Percentiles rank a stretch among this genome's conserved stretches.
These are phyloP conservation scores for Talaromyces albobiverticillius DNA, from an alignment of 2,329 filamentous ascomycete species.

Conservation along the genomic window DNA sequence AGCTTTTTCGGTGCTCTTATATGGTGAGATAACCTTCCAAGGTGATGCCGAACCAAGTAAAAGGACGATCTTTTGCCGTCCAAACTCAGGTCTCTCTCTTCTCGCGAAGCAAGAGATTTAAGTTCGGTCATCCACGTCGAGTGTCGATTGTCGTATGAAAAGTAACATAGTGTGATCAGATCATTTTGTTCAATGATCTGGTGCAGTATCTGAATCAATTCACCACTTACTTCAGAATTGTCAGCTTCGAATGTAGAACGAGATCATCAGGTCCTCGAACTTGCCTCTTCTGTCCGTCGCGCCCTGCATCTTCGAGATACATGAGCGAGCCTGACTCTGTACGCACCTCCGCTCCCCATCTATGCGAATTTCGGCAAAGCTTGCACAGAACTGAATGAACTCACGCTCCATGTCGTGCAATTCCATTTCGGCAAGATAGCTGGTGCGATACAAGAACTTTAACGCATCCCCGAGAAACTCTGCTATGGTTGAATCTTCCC, in stretches of 20 bases:
- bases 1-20: slow-evolving; percentile 40
- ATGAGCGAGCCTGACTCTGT: slow-evolving; percentile 14
- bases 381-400: slow-evolving; percentile 16
- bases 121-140: slow-evolving; percentile 12
- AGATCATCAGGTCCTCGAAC: slow-evolving; percentile 11
- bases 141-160: slow-evolving; percentile 17
- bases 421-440: neutral
- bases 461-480: slow-evolving; percentile 32
- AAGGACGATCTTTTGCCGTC: slow-evolving; percentile 21
- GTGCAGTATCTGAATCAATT: slow-evolving; percentile 3
- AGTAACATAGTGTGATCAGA: slow-evolving; percentile 15
- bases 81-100: slow-evolving; percentile 4
- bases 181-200: slow-evolving; percentile 4
- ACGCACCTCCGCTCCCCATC: slow-evolving; percentile 8
- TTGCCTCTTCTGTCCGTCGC: slow-evolving; percentile 5
- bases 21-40: slow-evolving; percentile 48
- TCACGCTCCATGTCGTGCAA: neutral
- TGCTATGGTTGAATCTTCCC: slow-evolving; percentile 19
- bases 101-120: neutral
- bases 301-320: slow-evolving; percentile 8
- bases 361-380: slow-evolving; percentile 17
- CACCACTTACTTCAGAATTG: slow-evolving; percentile 7
- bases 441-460: slow-evolving; percentile 4
- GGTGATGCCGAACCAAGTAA: slow-evolving; percentile 34
- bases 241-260: neutral